Base-by-base conservation (phyloP, 345 rosid species). In the Gossypium longicalyx region DNA sequence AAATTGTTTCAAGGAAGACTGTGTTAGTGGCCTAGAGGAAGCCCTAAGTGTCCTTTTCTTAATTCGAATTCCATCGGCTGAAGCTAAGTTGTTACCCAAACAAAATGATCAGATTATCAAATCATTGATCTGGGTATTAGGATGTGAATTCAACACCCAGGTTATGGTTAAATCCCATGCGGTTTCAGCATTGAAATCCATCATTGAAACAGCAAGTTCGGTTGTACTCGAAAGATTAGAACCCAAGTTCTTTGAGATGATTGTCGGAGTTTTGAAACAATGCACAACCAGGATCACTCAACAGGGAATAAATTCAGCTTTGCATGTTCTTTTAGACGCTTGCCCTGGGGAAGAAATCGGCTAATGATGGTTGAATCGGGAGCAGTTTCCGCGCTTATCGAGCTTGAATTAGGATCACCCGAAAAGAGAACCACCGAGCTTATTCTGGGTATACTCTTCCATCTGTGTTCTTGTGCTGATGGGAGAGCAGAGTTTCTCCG, bases 381-480 rank as follows among this genome's bases (percentile, higher is more conserved):
- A 0, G 96, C 88, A 0, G 82, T 88, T 45, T 82, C 79, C 10
- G 82, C 82, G 74, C 91, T 91, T n/a, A 71, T 93, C 11, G 98
- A 91, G 71, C 79, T 93, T 9, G 97, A 91, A 80, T 65, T 89
- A 65, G 74, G 73, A 38, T 63, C 80, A 2, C 73, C 81, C 0
- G 86, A 81, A 13, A 84, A 48, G 69, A 80, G 71, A 78, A 90
- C 82, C 4, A 89, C 97, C 0, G 92, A 94, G 79, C 81, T 88
- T 9, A 80, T 79, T 53, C 61, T 90, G 9, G 88, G 91, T 7
- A 74, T 86, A n/a, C 29, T 94, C 60, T 79, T 77, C 73, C 83
- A 85, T 51, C 54, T 94, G 19, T 94, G 98, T 77, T 89, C 85
- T 22, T 82, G 88, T 12, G 93, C 97, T 0, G 84, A 89, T 1